phyloP scores from a whole-genome alignment of 2,329 filamentous ascomycete genomes.

The Venturiaceae sp. region DNA sequence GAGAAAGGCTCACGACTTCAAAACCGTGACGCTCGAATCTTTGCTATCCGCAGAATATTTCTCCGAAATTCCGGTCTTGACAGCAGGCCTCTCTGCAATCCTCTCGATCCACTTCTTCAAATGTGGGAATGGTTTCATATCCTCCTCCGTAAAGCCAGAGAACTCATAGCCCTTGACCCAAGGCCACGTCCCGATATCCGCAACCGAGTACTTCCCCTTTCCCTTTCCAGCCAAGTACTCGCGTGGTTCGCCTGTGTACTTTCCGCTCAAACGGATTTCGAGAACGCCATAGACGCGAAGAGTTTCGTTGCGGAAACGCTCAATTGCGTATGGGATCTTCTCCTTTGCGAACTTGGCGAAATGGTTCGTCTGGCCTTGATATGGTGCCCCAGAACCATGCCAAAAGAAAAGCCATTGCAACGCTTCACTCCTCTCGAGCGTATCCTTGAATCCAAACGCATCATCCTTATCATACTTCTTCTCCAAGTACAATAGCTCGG shows the following conservation, averaged over 20 bases:
- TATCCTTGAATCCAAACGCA: slow-evolving; percentile 36
- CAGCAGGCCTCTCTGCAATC: slow-evolving; percentile 38
- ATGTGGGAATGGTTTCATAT: slow-evolving; percentile 41
- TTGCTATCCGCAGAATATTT: slow-evolving; percentile 18
- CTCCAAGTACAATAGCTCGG: slow-evolving; percentile 24
- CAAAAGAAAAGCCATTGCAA: slow-evolving; percentile 58
- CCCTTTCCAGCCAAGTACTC: slow-evolving; percentile 45
- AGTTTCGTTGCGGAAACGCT: slow-evolving; percentile 39
- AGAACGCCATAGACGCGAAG: slow-evolving; percentile 41
- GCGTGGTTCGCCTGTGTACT: slow-evolving; percentile 40
- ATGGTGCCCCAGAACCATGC: slow-evolving; percentile 50
- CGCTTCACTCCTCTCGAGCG: slow-evolving; percentile 33
- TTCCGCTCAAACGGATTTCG: slow-evolving; percentile 43
- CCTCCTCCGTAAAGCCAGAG: slow-evolving; percentile 34
- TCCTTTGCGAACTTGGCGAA: slow-evolving; percentile 75
- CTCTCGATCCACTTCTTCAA: slow-evolving; percentile 44
- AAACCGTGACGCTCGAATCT: slow-evolving; percentile 2
- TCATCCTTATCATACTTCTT: slow-evolving; percentile 37
- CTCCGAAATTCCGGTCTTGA: slow-evolving; percentile 35
- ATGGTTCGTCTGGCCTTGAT: slow-evolving; percentile 78
- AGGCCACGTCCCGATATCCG: slow-evolving; percentile 30
- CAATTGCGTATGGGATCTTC: slow-evolving; percentile 38
- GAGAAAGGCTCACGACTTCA: background rate
- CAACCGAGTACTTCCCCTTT: slow-evolving; percentile 44
- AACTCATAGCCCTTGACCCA: slow-evolving; percentile 26